Evolutionary conservation across 768 basidiomycete genomes (phyloP).

Genomic region (Russula griseocarnosa): DNA sequence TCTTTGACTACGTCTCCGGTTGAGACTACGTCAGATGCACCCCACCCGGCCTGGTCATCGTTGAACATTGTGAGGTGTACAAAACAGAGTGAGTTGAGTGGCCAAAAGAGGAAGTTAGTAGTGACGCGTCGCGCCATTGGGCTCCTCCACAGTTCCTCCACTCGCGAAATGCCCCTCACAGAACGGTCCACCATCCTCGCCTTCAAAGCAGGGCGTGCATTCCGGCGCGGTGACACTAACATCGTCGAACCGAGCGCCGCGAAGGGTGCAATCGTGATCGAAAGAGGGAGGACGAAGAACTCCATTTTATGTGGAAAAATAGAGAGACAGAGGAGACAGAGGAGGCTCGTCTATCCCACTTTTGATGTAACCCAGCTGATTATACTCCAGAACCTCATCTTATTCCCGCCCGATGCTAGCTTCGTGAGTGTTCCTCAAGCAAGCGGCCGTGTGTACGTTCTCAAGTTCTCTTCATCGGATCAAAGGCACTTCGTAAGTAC

Average conservation of each 20-base stretch:
- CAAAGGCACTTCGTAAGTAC: constrained; percentile 80
- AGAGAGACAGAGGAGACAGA: constrained; percentile 54
- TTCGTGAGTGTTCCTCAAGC: constrained; percentile 73
- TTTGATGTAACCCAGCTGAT: constrained; percentile 7
- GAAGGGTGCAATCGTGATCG: constrained; percentile 70
- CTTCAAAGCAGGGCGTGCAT: constrained; percentile 71
- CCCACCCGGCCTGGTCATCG: constrained; percentile 27
- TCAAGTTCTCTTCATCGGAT: constrained; percentile 88
- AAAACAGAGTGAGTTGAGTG: background rate
- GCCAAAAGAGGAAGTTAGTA: constrained; percentile 13
- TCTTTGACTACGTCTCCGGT: constrained; percentile 67
- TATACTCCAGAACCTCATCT: constrained; percentile 65
- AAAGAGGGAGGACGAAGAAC: constrained; percentile 69
- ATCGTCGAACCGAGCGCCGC: constrained; percentile 60
- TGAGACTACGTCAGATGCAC: constrained; percentile 35
- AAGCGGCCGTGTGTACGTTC: constrained; percentile 72
- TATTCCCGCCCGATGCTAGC: constrained; percentile 82
- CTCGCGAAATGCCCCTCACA: constrained; percentile 22
- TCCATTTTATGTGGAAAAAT: constrained; percentile 81
- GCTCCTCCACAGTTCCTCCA: background rate
- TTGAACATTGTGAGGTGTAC: constrained; percentile 19
- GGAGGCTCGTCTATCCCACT: constrained; percentile 46
- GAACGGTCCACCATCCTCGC: constrained; percentile 37
- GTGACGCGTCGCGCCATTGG: constrained; percentile 18
- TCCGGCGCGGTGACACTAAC: constrained; percentile 62